These are phyloP conservation scores for Colletotrichum orbiculare DNA, from an alignment of 2,329 filamentous ascomycete species.

Conservation along the genomic window DNA sequence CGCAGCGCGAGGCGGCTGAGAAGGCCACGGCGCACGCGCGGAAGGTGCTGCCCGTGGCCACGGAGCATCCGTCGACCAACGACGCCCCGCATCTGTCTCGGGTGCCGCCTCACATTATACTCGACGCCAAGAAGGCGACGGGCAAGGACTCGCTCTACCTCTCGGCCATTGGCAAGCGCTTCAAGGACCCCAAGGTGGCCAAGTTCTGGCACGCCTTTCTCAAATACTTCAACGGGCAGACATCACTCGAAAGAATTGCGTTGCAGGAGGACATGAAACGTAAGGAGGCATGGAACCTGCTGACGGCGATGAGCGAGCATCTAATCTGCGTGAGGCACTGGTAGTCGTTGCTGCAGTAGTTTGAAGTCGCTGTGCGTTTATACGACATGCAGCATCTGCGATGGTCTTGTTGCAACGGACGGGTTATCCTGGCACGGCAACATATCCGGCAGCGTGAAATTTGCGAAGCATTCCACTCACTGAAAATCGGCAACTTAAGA, in stretches of 20 bases:
- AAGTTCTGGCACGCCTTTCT: slow-evolving; percentile 79
- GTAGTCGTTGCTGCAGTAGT: slow-evolving; percentile 51
- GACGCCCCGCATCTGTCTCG: slow-evolving; percentile 66
- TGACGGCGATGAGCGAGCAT: slow-evolving; percentile 75
- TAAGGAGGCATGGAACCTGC: slow-evolving; percentile 78
- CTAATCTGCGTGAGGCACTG: slow-evolving; percentile 77
- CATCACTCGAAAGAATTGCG: slow-evolving; percentile 86
- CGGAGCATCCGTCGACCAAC: slow-evolving; percentile 67
- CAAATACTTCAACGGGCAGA: slow-evolving; percentile 88
- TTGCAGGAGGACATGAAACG: slow-evolving; percentile 88
- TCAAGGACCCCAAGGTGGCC: slow-evolving; percentile 67
- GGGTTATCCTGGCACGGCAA: too few relatives aligned
- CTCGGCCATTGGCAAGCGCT: slow-evolving; percentile 66
- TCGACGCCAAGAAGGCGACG: slow-evolving; percentile 82
- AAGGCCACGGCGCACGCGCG: slow-evolving; percentile 67
- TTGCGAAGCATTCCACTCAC: too few relatives aligned
- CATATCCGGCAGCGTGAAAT: too few relatives aligned
- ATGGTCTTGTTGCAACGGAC: too few relatives aligned
- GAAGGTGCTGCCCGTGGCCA: slow-evolving; percentile 59
- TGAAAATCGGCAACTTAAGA: neutral
- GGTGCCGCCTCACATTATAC: slow-evolving; percentile 74
- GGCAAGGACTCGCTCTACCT: slow-evolving; percentile 81
- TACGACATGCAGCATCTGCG: too few relatives aligned
- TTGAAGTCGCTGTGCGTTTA: neutral
- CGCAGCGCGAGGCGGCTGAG: slow-evolving; percentile 63